phyloP scores from a whole-genome alignment of 345 rosid genomes.

The Heritiera fomes region DNA sequence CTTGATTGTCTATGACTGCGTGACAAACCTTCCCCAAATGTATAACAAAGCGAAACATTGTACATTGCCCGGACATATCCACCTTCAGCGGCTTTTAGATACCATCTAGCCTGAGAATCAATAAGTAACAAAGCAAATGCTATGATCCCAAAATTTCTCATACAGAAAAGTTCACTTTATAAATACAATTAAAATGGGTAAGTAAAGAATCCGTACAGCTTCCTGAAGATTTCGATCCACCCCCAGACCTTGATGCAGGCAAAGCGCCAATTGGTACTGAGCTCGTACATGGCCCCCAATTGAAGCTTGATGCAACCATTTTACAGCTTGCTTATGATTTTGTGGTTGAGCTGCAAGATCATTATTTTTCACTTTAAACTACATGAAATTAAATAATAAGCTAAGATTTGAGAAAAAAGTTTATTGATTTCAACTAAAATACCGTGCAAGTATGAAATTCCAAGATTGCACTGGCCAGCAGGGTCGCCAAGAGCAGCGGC shows the following conservation, averaged over 20 bases:
- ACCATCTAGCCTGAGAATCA: slow-evolving; percentile 64
- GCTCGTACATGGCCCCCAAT: slow-evolving; percentile 69
- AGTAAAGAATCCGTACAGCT: slow-evolving; percentile 52
- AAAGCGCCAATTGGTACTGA: slow-evolving; percentile 84
- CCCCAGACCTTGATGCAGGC: slow-evolving; percentile 69
- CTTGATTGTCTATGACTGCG: slow-evolving; percentile 55
- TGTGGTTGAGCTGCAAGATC: slow-evolving; percentile 62
- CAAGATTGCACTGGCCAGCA: slow-evolving; percentile 80
- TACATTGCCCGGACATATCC: slow-evolving; percentile 94
- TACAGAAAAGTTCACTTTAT: background rate
- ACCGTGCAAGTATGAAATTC: slow-evolving; percentile 82
- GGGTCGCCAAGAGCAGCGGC: slow-evolving; percentile 85
- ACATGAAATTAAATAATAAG: background rate
- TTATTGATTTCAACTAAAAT: background rate
- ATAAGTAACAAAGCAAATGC: background rate
- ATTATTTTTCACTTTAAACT: background rate
- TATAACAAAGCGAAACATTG: slow-evolving; percentile 71
- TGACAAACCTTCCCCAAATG: slow-evolving; percentile 73
- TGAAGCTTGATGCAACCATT: slow-evolving; percentile 68
- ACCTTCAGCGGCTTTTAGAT: slow-evolving; percentile 79
- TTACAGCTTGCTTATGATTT: slow-evolving; percentile 56
- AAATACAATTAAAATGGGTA: slow-evolving; percentile 3
- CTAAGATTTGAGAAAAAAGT: background rate
- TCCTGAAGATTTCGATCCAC: slow-evolving; percentile 51
- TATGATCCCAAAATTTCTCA: background rate